These are phyloP conservation scores for Gentiana straminea DNA, from an alignment of 257 asterid species.

Conservation along the genomic window DNA sequence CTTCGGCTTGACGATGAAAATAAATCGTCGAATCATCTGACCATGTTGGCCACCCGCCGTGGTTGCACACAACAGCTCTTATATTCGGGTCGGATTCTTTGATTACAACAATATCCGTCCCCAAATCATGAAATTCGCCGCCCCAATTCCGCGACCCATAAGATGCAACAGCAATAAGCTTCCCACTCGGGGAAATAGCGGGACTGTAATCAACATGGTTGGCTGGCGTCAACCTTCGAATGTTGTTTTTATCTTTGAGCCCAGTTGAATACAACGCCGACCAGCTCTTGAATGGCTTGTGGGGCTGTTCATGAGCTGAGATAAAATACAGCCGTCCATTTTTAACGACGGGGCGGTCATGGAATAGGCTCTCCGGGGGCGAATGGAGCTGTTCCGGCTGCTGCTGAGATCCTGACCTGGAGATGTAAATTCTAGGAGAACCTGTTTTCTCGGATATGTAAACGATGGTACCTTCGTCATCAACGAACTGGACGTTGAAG, in stretches of 20 bases:
- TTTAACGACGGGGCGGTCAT: conserved; percentile 52
- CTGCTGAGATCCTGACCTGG: conserved; percentile 8
- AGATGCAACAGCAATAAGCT: conserved; percentile 60
- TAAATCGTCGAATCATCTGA: conserved; percentile 50
- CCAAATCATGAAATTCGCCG: conserved; percentile 55
- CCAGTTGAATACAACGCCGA: conserved; percentile 45
- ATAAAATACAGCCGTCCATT: conserved; percentile 38
- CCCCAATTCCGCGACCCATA: conserved; percentile 50
- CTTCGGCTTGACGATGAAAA: conserved; percentile 64
- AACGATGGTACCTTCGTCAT: conserved; percentile 30
- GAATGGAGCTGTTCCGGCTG: conserved; percentile 28
- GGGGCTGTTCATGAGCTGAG: conserved; percentile 54
- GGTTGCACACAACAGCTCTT: conserved; percentile 32
- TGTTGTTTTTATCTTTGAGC: conserved; percentile 3
- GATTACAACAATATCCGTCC: conserved; percentile 56
- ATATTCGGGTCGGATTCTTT: conserved; percentile 29
- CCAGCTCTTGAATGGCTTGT: conserved; percentile 44
- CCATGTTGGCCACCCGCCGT: conserved; percentile 86
- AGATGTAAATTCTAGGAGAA: conserved; percentile 38
- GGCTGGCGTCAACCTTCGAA: conserved; percentile 43
- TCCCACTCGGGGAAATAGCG: conserved; percentile 48
- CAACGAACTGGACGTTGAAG: conserved; percentile 51
- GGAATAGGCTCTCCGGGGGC: conserved; percentile 39
- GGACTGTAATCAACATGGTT: conserved; percentile 66
- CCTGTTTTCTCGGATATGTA: conserved; percentile 67